Evolutionary conservation across 306 rosid genomes (phyloP).

Genomic region (Macrotyloma uniflorum): DNA sequence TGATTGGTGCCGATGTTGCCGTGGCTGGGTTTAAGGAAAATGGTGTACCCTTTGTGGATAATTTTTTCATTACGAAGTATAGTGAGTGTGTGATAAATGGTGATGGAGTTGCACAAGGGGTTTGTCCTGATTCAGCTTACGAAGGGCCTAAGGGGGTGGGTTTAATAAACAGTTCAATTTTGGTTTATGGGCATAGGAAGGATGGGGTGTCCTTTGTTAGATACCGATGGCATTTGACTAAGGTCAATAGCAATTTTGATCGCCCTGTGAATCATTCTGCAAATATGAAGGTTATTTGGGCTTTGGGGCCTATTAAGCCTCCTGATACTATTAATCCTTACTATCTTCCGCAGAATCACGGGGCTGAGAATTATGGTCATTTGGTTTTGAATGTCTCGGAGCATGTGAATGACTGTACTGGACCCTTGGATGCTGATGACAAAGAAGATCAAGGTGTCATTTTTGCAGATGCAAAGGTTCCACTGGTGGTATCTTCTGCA

Average conservation of each 20-base stretch:
- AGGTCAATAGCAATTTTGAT: constrained; percentile 65
- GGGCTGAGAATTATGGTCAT: constrained; percentile 64
- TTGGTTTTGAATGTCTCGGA: constrained; percentile 70
- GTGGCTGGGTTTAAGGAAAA: constrained; percentile 76
- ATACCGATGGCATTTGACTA: constrained; percentile 66
- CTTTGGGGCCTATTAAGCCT: constrained; percentile 71
- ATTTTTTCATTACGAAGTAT: constrained; percentile 71
- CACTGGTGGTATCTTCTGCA: constrained; percentile 64
- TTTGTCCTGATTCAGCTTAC: constrained; percentile 80
- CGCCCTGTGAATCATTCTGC: constrained; percentile 53
- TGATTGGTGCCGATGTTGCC: constrained; percentile 84
- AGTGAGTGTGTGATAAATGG: constrained; percentile 61
- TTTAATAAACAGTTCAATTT: constrained; percentile 48
- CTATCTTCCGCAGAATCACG: constrained; percentile 91
- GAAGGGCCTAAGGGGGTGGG: constrained; percentile 44
- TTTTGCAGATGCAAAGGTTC: constrained; percentile 73
- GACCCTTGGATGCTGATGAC: constrained; percentile 80
- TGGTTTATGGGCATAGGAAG: constrained; percentile 72
- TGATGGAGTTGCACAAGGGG: constrained; percentile 65
- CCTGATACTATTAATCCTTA: constrained; percentile 70
- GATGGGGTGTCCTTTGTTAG: constrained; percentile 66
- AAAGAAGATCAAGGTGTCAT: constrained; percentile 89
- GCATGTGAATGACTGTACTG: constrained; percentile 69
- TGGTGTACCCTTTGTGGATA: constrained; percentile 74
- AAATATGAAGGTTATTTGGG: constrained; percentile 86